Conservation (phyloP, 2,329 filamentous ascomycete species). For the Arthrobotrys entomopaga region DNA sequence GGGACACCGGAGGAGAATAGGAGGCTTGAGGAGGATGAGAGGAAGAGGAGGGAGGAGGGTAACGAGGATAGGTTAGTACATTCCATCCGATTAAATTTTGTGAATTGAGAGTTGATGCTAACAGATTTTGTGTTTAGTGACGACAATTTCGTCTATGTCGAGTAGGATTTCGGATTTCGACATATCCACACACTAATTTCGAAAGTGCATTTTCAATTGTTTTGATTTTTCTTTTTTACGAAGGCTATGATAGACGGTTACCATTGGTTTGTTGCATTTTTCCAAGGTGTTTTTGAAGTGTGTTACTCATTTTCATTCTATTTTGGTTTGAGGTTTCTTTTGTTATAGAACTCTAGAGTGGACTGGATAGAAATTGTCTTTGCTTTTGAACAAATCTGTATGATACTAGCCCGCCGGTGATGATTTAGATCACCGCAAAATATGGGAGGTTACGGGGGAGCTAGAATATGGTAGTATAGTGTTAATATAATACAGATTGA, state of each 20-base stretch:
- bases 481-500: too few species aligned
- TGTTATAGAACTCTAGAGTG: not conserved
- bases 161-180: constrained; percentile 18
- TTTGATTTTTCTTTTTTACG: constrained; percentile 26
- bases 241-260: constrained; percentile 14
- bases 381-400: not conserved
- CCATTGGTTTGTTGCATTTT: constrained; percentile 15
- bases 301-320: constrained; percentile 9
- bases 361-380: not conserved
- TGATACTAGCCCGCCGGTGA: too few species aligned
- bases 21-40: constrained; percentile 46
- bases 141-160: constrained; percentile 54
- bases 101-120: constrained; percentile 6
- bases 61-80: constrained; percentile 52
- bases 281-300: constrained; percentile 10
- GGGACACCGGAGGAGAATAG: constrained; percentile 42
- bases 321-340: not conserved
- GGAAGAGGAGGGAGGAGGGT: constrained; percentile 45
- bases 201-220: not conserved
- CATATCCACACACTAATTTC: not conserved
- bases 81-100: not conserved
- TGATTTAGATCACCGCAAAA: too few species aligned
- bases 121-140: constrained; percentile 34
- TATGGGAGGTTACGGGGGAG: too few species aligned
- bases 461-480: too few species aligned